These are phyloP conservation scores for Gillenia trifoliata DNA, from an alignment of 306 rosid genomes.

Conservation along the genomic window DNA sequence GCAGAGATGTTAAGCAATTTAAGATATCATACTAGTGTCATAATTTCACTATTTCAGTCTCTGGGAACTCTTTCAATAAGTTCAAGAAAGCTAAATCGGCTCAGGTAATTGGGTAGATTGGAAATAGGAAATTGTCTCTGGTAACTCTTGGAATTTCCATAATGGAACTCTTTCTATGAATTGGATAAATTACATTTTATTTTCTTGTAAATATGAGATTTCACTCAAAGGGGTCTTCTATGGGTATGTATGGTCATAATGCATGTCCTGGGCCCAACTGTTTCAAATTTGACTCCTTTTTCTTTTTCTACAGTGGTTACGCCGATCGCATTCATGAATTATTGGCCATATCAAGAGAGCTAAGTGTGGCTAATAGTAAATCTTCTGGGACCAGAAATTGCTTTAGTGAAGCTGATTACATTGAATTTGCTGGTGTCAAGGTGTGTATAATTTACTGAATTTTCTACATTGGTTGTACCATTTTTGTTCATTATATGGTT, in stretches of 20 bases:
- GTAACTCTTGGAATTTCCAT: background rate
- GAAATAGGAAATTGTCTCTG: background rate
- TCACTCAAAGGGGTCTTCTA: background rate
- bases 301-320: slow-evolving; percentile 65
- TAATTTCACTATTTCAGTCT: slow-evolving; percentile 88
- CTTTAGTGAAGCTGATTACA: slow-evolving; percentile 86
- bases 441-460: slow-evolving; percentile 31
- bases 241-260: background rate
- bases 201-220: background rate
- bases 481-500: slow-evolving; percentile 20
- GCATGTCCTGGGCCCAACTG: slow-evolving; percentile 8
- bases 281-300: slow-evolving; percentile 18
- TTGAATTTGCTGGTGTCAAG: slow-evolving; percentile 87
- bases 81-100: slow-evolving; percentile 86
- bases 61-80: slow-evolving; percentile 93
- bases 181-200: background rate
- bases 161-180: background rate
- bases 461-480: slow-evolving; percentile 5
- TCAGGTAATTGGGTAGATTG: slow-evolving; percentile 50
- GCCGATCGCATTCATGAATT: slow-evolving; percentile 93
- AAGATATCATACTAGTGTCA: slow-evolving; percentile 98
- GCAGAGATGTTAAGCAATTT: slow-evolving; percentile 99
- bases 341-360: slow-evolving; percentile 76
- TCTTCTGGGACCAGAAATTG: slow-evolving; percentile 61
- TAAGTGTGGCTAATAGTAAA: slow-evolving; percentile 50